These are phyloP conservation scores for Cercophora scortea DNA, from an alignment of 495 filamentous ascomycete genomes.

Conservation along the genomic window DNA sequence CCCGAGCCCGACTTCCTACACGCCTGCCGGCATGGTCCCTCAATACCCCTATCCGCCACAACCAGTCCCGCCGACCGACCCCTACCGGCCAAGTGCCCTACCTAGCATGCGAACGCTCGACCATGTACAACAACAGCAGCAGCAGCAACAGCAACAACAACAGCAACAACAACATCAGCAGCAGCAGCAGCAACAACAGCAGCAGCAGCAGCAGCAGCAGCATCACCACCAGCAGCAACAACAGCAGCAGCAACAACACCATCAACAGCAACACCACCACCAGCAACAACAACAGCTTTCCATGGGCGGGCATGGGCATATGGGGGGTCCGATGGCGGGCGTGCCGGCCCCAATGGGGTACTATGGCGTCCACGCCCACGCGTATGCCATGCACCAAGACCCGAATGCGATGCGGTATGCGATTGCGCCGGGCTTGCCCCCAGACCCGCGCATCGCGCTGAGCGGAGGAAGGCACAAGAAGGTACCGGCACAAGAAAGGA, in stretches of 20 bases:
- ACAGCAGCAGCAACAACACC: constrained; percentile 35
- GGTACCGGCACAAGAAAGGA: constrained; percentile 28
- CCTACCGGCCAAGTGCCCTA: constrained; percentile 37
- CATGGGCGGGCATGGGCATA: constrained; percentile 28
- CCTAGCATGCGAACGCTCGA: constrained; percentile 59
- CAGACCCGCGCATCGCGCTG: constrained; percentile 58
- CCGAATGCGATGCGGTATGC: constrained; percentile 47
- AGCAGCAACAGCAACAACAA: constrained; percentile 35
- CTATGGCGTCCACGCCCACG: constrained; percentile 38
- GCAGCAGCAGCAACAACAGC: constrained; percentile 27
- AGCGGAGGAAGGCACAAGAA: constrained; percentile 86
- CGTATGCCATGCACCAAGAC: constrained; percentile 24
- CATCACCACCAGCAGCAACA: constrained; percentile 35
- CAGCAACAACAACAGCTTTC: constrained; percentile 22
- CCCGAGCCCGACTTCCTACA: constrained; percentile 48
- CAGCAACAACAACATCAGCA: constrained; percentile 13
- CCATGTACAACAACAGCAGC: constrained; percentile 35
- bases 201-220: constrained; percentile 34
- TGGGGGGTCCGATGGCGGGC: constrained; percentile 25
- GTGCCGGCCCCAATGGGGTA: constrained; percentile 23
- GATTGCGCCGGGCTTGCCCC: constrained; percentile 37
- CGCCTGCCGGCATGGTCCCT: constrained; percentile 38
- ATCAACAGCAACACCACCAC: constrained; percentile 25
- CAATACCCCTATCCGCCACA: constrained; percentile 47
- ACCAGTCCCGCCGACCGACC: constrained; percentile 14